Evolutionary conservation across 192 early-diverging fungal genomes (phyloP), one percentile per base, ranked within the genome.

Genomic region (Linnemannia hyalina): DNA sequence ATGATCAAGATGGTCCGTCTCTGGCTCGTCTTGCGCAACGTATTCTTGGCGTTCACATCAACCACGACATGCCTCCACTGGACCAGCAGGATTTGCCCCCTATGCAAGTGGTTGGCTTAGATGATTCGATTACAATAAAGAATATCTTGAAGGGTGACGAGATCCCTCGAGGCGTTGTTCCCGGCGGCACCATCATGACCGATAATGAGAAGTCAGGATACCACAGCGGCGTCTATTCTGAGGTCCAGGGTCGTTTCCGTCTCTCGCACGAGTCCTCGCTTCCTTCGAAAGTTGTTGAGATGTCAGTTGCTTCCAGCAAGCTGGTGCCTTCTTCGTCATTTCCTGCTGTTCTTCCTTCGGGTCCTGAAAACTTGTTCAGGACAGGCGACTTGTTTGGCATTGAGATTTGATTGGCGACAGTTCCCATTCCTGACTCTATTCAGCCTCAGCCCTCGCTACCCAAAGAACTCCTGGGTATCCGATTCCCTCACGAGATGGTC

Each of bases 131-230:
- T 1, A 72, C 52, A 2, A 46, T 80, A 44, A 80, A 85, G 5
- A 80, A 76, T 23, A 78, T 85, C 5, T 40, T 85, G 9, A 80
- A 75, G 41, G 75, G 78, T 10, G 75, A 63, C 15, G 83, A 85
- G 49, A 85, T 85, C 16, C 74, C 47, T 44, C 73, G 75, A 13
- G 83, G 78, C 23, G 74, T 73, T 69, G 13, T 26, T 9, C 74
- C 32, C 41, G 42, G n/a, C 1, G 36, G 47, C 22, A 23, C 73
- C 20, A 63, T 23, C 26, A 65, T 74, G 10, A 70, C 77, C 6
- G 71, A 77, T 32, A 78, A 77, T 16, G 74, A 73, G 9, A 78
- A 85, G n/a, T 85, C 83, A 23, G 83, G 83, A 22, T 85, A 85
- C n/a, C 69, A 85, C 38, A 80, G 70, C 47, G 78, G 78, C 8